phyloP scores from a whole-genome alignment of 257 asterid genomes.

The Jasminum sambac region DNA sequence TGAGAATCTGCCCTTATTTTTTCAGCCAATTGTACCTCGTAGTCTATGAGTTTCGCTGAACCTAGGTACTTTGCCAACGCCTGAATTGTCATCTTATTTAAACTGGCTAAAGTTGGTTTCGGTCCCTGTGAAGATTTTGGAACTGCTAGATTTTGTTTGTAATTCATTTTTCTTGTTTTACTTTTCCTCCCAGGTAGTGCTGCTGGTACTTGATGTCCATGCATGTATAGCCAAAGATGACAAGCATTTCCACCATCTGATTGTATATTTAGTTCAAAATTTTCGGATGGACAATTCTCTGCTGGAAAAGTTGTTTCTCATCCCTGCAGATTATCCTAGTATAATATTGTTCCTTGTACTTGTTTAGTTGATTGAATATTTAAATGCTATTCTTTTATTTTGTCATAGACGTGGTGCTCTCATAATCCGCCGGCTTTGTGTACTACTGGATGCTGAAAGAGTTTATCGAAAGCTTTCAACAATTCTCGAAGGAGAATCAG shows the following conservation, averaged over 20 bases:
- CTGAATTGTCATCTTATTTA: conserved; percentile 13
- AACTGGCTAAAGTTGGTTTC: conserved; percentile 7
- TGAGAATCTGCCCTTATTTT: background rate
- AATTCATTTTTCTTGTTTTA: background rate
- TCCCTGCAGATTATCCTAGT: conserved; percentile 18
- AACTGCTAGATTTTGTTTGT: conserved; percentile 5
- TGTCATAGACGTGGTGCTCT: conserved; percentile 90
- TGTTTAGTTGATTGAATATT: conserved; percentile 22
- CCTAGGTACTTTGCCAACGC: background rate
- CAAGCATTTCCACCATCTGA: conserved; percentile 77
- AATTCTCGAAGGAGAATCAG: conserved; percentile 86
- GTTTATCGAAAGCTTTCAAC: conserved; percentile 87
- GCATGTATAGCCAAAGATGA: conserved; percentile 95
- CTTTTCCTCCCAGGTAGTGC: conserved; percentile 72
- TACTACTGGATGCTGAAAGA: conserved; percentile 84
- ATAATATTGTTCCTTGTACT: background rate
- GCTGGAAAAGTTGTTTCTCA: conserved; percentile 73
- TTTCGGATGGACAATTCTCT: conserved; percentile 83
- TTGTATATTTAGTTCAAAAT: conserved; percentile 67
- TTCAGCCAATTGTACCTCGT: background rate
- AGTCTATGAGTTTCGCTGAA: background rate
- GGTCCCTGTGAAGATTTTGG: conserved; percentile 5
- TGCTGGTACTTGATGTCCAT: conserved; percentile 95
- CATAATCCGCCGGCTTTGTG: conserved; percentile 86
- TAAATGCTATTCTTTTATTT: conserved; percentile 20